Evolutionary conservation across 2,329 filamentous ascomycete genomes (phyloP).

Genomic region (Ophiocordyceps australis): DNA sequence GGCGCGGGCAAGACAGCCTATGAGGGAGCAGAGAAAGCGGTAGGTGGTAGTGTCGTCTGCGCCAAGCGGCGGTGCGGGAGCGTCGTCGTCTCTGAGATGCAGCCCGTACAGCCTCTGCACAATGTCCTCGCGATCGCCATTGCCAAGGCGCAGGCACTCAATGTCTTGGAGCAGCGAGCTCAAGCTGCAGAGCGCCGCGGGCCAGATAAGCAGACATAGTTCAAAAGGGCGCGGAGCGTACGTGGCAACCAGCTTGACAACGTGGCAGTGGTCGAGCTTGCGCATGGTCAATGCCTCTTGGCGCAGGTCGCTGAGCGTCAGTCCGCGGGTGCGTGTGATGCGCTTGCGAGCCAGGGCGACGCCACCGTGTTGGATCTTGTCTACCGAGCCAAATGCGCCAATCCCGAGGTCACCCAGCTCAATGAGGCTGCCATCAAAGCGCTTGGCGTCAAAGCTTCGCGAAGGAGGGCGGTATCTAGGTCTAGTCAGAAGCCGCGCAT

Average conservation of each 20-base stretch:
- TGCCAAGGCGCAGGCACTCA: constrained; percentile 17
- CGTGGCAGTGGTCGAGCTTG: constrained; percentile 25
- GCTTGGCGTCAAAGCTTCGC: constrained; percentile 9
- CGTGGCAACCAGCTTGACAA: constrained; percentile 26
- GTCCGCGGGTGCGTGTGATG: constrained; percentile 15
- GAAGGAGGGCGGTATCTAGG: neutral
- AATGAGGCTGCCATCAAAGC: constrained; percentile 13
- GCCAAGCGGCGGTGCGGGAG: constrained; percentile 6
- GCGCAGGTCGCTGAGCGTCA: constrained; percentile 20
- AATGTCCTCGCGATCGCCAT: constrained; percentile 21
- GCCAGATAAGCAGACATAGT: constrained; percentile 27
- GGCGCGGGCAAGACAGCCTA: constrained; percentile 25
- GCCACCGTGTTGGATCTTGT: constrained; percentile 20
- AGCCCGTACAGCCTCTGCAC: constrained; percentile 17
- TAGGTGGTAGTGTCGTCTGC: too few species aligned
- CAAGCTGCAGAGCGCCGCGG: constrained; percentile 26
- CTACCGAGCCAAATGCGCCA: constrained; percentile 23
- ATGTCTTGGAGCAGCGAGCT: constrained; percentile 22
- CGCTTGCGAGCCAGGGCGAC: constrained; percentile 26
- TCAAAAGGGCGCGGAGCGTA: constrained; percentile 21
- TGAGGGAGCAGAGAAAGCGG: constrained; percentile 21
- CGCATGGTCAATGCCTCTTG: constrained; percentile 28
- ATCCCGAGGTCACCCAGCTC: constrained; percentile 18
- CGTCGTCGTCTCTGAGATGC: constrained; percentile 19
- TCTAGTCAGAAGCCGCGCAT: neutral